A percentile compares a stretch with the other conserved stretches of the same genome.
These are phyloP conservation scores for Penicillium rolfsii DNA, from an alignment of 2,329 filamentous ascomycete genomes.

Conservation along the genomic window DNA sequence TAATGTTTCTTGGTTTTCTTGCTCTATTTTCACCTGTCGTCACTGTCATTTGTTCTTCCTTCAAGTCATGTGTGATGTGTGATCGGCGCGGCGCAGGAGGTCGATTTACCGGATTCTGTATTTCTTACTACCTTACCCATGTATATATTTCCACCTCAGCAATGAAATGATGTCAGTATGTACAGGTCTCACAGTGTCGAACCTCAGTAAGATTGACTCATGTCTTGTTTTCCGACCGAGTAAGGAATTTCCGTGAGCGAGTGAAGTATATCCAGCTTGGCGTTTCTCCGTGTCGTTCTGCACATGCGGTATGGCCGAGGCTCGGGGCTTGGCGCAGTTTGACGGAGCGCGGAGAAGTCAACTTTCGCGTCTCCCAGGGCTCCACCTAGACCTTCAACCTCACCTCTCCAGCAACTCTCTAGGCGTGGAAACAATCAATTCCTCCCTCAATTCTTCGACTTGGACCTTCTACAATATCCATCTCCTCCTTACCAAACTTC, in stretches of 20 bases:
- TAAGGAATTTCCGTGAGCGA: background rate
- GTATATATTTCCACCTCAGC: slow-evolving; percentile 16
- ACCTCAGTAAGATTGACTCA: background rate
- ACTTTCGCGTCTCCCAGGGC: background rate
- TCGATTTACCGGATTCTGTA: slow-evolving; percentile 17
- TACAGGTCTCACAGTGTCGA: background rate
- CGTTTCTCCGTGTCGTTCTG: background rate
- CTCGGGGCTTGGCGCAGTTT: slow-evolving; percentile 25
- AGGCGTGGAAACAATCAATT: background rate
- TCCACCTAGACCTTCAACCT: background rate
- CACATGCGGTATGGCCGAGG: slow-evolving; percentile 22
- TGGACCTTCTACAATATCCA: background rate
- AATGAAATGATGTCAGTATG: slow-evolving; percentile 8
- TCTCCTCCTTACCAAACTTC: background rate
- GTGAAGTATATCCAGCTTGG: background rate
- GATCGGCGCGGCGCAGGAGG: slow-evolving; percentile 17
- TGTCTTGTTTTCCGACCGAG: background rate
- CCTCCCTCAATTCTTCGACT: background rate
- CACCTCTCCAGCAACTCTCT: background rate
- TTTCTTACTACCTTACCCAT: slow-evolving; percentile 14
- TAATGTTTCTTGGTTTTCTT: background rate
- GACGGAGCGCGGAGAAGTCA: background rate
- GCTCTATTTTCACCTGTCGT: background rate
- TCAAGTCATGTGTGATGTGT: slow-evolving; percentile 6
- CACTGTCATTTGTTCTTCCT: slow-evolving; percentile 3